phyloP scores from a whole-genome alignment of 1,139 yeast species.

The Nadsonia starkeyi-henricii region DNA sequence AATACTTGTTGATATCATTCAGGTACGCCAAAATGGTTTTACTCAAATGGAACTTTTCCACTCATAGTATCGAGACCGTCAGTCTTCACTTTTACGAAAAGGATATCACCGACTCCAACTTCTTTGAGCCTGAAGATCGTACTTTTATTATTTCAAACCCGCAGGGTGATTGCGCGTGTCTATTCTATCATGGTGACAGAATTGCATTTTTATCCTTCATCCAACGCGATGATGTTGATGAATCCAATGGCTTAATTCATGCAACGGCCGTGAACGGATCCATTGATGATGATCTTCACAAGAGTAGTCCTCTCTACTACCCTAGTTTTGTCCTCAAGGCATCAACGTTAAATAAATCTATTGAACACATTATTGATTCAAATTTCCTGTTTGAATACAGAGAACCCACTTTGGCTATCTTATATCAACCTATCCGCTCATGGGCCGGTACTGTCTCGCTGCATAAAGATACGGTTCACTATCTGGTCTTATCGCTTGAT shows the following conservation, averaged over 20 bases:
- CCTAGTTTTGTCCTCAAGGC: conserved; percentile 41
- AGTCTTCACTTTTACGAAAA: conserved; percentile 83
- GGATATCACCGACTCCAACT: conserved; percentile 37
- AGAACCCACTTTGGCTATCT: conserved; percentile 67
- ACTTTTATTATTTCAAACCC: conserved; percentile 57
- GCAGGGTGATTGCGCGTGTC: conserved; percentile 42
- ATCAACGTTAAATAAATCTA: conserved; percentile 39
- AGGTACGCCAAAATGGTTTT: conserved; percentile 67
- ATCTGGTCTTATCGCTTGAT: conserved; percentile 51
- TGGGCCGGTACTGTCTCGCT: conserved; percentile 63
- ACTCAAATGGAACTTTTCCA: conserved; percentile 51
- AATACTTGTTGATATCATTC: conserved; percentile 55
- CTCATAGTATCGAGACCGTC: conserved; percentile 44
- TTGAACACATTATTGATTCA: conserved; percentile 52
- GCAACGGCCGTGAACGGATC: conserved; percentile 4
- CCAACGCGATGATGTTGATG: conserved; percentile 26
- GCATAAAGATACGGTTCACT: conserved; percentile 49
- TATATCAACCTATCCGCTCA: conserved; percentile 47
- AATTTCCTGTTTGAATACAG: conserved; percentile 57
- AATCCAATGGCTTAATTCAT: conserved; percentile 1
- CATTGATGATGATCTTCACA: conserved; percentile 6
- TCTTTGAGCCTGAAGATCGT: conserved; percentile 31
- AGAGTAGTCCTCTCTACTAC: conserved; percentile 11
- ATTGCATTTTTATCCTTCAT: conserved; percentile 64
- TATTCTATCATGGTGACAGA: conserved; percentile 49